phyloP scores from a whole-genome alignment of 2,329 filamentous ascomycete genomes.

The Elsinoe australis region DNA sequence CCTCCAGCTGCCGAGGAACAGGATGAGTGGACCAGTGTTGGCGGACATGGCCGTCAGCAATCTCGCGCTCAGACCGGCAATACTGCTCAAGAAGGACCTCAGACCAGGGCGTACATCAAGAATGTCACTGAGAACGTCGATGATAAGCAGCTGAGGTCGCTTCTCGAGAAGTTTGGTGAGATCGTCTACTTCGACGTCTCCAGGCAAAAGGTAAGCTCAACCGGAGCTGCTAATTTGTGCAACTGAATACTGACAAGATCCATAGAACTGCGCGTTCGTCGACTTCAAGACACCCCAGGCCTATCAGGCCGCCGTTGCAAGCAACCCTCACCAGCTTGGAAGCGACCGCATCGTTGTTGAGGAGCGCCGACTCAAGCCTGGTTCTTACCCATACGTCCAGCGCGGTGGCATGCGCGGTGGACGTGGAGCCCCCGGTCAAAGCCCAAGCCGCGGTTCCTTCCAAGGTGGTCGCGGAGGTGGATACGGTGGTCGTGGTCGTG shows the following conservation, averaged over 20 bases:
- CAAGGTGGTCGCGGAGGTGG: constrained; percentile 57
- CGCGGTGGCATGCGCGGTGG: constrained; percentile 35
- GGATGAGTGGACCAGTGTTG: constrained; percentile 84
- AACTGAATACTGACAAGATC: not conserved
- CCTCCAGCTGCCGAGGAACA: constrained; percentile 38
- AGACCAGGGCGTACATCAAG: constrained; percentile 85
- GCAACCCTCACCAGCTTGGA: constrained; percentile 79
- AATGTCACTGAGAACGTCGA: constrained; percentile 87
- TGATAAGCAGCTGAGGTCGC: constrained; percentile 60
- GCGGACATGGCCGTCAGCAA: constrained; percentile 73
- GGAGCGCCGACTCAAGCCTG: constrained; percentile 62
- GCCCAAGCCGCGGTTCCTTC: constrained; percentile 65
- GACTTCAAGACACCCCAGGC: constrained; percentile 77
- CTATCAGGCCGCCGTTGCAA: constrained; percentile 73
- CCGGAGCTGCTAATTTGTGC: constrained; percentile 17
- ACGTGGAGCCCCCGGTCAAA: constrained; percentile 30
- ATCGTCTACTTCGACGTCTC: constrained; percentile 57
- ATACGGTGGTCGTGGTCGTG: constrained; percentile 36
- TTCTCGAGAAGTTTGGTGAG: constrained; percentile 62
- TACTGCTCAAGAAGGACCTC: constrained; percentile 64
- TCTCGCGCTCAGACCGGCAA: constrained; percentile 59
- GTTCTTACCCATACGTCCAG: constrained; percentile 31
- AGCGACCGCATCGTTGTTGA: constrained; percentile 80
- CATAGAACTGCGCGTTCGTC: constrained; percentile 89
- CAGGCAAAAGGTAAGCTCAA: constrained; percentile 70